A percentile compares a stretch with the other conserved stretches of the same genome.
phyloP scores from a whole-genome alignment of 768 basidiomycete species.

The Tulasnella sp. region DNA sequence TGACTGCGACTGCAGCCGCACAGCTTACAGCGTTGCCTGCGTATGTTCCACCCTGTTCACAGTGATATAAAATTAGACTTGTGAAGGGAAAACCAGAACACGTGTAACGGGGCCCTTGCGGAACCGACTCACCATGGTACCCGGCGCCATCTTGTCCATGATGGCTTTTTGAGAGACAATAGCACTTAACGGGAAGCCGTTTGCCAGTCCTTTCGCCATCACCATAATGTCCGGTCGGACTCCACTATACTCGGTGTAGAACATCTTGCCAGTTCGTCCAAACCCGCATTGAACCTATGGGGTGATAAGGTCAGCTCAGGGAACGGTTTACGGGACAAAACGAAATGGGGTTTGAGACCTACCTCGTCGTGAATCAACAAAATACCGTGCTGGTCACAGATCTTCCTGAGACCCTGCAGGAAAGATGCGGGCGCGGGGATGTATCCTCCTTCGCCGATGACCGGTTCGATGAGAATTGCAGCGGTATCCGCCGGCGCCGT shows the following conservation, averaged over 20 bases:
- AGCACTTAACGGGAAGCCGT: slow-evolving; percentile 90
- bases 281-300: slow-evolving; percentile 66
- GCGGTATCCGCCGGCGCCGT: slow-evolving; percentile 81
- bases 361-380: slow-evolving; percentile 83
- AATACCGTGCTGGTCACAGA: slow-evolving; percentile 86
- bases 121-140: slow-evolving; percentile 61
- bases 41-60: slow-evolving; percentile 74
- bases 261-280: slow-evolving; percentile 78
- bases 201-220: slow-evolving; percentile 87
- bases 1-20: slow-evolving; percentile 82
- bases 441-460: slow-evolving; percentile 94
- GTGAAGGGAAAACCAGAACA: not conserved
- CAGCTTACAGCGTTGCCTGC: slow-evolving; percentile 90
- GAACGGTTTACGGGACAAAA: not conserved
- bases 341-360: not conserved
- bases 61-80: slow-evolving; percentile 11
- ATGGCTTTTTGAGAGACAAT: slow-evolving; percentile 75
- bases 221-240: slow-evolving; percentile 84
- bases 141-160: slow-evolving; percentile 71
- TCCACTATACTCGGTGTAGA: slow-evolving; percentile 76
- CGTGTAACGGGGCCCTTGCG: not conserved
- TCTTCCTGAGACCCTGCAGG: slow-evolving; percentile 67
- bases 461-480: slow-evolving; percentile 89
- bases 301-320: not conserved
- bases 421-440: slow-evolving; percentile 80